Evolutionary conservation across 208 protist species (phyloP).

Genomic region (Crithidia brevicula): DNA sequence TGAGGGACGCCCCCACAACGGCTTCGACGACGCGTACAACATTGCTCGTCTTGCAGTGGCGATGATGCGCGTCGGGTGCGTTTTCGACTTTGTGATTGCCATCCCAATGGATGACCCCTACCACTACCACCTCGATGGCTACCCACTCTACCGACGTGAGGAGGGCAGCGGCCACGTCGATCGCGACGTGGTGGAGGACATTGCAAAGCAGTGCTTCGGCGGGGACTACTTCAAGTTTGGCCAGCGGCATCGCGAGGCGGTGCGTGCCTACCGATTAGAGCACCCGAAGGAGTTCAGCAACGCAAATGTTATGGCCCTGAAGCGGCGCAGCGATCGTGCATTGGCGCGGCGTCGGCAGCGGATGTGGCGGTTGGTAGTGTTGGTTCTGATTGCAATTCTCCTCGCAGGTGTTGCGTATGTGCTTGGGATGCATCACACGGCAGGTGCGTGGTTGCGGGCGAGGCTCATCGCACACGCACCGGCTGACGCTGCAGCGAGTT

Average conservation of each 20-base stretch:
- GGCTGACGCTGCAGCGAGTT: too few species aligned
- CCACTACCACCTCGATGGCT: constrained; percentile 66
- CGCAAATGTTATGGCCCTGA: constrained; percentile 40
- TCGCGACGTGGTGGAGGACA: constrained; percentile 85
- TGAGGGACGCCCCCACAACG: constrained; percentile 86
- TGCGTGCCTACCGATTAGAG: constrained; percentile 55
- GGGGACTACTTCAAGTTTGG: constrained; percentile 82
- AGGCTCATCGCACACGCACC: neutral
- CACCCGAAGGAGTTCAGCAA: constrained; percentile 58
- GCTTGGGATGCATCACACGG: constrained; percentile 11
- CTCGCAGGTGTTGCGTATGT: constrained; percentile 26
- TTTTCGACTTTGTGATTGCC: constrained; percentile 81
- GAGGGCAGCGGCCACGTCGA: constrained; percentile 81
- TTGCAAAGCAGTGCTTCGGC: constrained; percentile 82
- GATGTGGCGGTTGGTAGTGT: constrained; percentile 35
- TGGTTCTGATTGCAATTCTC: constrained; percentile 25
- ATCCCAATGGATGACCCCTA: constrained; percentile 73
- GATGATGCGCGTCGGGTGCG: constrained; percentile 83
- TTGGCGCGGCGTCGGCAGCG: constrained; percentile 38
- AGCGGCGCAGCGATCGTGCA: constrained; percentile 44
- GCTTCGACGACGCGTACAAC: constrained; percentile 92
- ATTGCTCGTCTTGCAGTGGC: constrained; percentile 86
- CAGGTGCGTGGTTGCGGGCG: constrained; percentile 3
- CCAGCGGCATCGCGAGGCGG: constrained; percentile 51
- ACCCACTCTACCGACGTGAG: constrained; percentile 79